A percentile compares a stretch with the other conserved stretches of the same genome.
Evolutionary conservation across 2,329 filamentous ascomycete species (phyloP).

Genomic region (Atkinsonella texensis): DNA sequence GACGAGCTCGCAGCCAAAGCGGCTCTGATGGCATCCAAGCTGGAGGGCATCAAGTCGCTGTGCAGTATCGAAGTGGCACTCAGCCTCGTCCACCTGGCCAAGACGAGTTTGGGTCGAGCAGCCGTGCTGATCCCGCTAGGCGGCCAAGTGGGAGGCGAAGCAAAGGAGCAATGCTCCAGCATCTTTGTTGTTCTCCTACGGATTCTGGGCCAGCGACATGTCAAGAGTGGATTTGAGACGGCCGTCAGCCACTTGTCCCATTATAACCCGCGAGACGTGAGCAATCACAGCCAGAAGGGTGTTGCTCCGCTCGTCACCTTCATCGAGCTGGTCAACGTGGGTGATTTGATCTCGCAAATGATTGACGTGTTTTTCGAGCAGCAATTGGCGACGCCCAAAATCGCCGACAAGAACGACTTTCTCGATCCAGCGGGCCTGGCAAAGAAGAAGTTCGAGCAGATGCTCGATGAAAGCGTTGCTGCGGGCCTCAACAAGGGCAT

Average conservation of each 20-base stretch:
- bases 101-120: conserved; percentile 74
- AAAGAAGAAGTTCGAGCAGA: conserved; percentile 98
- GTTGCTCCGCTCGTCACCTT: conserved; percentile 92
- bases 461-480: conserved; percentile 93
- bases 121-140: conserved; percentile 72
- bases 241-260: conserved; percentile 81
- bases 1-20: conserved; percentile 92
- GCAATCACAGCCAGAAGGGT: conserved; percentile 54
- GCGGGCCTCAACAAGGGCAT: conserved; percentile 96
- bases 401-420: conserved; percentile 90
- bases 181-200: conserved; percentile 81
- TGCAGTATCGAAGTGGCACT: conserved; percentile 96
- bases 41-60: conserved; percentile 88
- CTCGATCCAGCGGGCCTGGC: conserved; percentile 82
- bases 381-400: conserved; percentile 69
- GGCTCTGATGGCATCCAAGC: conserved; percentile 87
- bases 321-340: conserved; percentile 93
- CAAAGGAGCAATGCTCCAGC: conserved; percentile 74
- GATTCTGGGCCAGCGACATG: conserved; percentile 73
- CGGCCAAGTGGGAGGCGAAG: conserved; percentile 69
- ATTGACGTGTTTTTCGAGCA: conserved; percentile 97
- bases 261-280: conserved; percentile 81
- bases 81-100: conserved; percentile 77
- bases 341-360: conserved; percentile 97
- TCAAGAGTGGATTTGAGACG: conserved; percentile 87